Evolutionary conservation across 208 protist species (phyloP).

Genomic region (Leishmania mexicana): DNA sequence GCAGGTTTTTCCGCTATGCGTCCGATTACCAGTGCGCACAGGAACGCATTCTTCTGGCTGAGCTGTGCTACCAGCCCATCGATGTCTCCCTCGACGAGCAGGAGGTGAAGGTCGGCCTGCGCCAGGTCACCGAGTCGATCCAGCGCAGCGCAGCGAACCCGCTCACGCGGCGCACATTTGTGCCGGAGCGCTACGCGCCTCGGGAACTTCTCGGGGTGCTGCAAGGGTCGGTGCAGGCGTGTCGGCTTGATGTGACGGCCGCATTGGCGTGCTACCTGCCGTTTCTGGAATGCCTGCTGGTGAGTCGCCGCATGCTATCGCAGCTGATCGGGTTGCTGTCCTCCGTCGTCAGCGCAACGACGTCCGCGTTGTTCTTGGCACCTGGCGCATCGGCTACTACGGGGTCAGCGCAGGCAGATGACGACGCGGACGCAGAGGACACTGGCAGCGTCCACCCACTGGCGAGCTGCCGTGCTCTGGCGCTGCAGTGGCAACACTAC

Average conservation of each 20-base stretch:
- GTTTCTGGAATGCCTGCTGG: constrained; percentile 68
- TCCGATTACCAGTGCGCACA: constrained; percentile 51
- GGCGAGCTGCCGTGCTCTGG: not conserved
- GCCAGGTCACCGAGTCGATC: constrained; percentile 48
- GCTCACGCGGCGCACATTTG: constrained; percentile 38
- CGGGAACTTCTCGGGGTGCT: constrained; percentile 72
- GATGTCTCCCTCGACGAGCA: constrained; percentile 23
- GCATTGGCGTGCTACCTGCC: constrained; percentile 61
- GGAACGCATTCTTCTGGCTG: constrained; percentile 56
- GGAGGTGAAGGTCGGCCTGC: constrained; percentile 38
- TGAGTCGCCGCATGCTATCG: constrained; percentile 40
- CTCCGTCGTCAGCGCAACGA: constrained; percentile 19
- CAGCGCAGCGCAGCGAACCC: constrained; percentile 29
- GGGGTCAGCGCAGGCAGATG: not conserved
- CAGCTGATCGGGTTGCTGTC: constrained; percentile 55
- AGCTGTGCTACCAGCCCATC: constrained; percentile 67
- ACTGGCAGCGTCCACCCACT: not conserved
- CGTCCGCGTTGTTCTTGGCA: not conserved
- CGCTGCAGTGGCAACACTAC: constrained; percentile 30
- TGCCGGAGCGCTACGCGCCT: constrained; percentile 52
- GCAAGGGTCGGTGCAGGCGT: constrained; percentile 54
- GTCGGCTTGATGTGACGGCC: constrained; percentile 52
- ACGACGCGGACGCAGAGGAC: constrained; percentile 2
- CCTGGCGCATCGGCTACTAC: not conserved
- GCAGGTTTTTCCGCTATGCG: constrained; percentile 42